A percentile compares a stretch with the other conserved stretches of the same genome.
These are phyloP conservation scores for Paramecium tetraurelia DNA, from an alignment of 73 alveolate species.

Conservation along the genomic window DNA sequence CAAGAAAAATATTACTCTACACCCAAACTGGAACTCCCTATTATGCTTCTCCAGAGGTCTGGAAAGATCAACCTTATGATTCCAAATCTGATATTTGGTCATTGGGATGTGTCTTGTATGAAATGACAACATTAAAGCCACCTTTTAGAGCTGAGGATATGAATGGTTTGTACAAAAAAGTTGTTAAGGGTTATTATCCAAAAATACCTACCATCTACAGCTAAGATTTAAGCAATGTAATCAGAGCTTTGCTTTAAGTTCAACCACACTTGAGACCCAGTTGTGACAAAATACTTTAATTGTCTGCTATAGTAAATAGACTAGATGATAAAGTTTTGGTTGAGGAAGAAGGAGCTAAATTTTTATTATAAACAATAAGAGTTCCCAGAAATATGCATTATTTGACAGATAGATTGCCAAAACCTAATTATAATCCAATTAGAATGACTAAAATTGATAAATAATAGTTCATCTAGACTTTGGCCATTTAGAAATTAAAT, in stretches of 20 bases:
- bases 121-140: constrained; percentile 92
- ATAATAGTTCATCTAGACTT: constrained; percentile 41
- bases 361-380: constrained; percentile 83
- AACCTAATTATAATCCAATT: constrained; percentile 78
- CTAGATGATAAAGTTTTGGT: constrained; percentile 46
- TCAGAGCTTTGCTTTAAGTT: constrained; percentile 68
- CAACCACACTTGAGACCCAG: constrained; percentile 61
- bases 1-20: constrained; percentile 79
- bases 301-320: constrained; percentile 50
- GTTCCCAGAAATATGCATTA: constrained; percentile 87
- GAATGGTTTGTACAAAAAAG: constrained; percentile 86
- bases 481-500: constrained; percentile 20
- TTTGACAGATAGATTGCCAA: constrained; percentile 90
- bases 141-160: constrained; percentile 96
- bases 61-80: constrained; percentile 98
- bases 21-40: constrained; percentile 98
- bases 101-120: constrained; percentile 95
- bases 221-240: constrained; percentile 69
- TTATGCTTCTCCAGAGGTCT: constrained; percentile 96
- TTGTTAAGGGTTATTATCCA: constrained; percentile 77
- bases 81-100: constrained; percentile 97
- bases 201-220: constrained; percentile 79
- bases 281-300: constrained; percentile 49
- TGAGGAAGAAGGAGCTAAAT: constrained; percentile 49
- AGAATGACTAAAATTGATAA: constrained; percentile 50